Evolutionary conservation across 2,329 filamentous ascomycete species (phyloP), one percentile per base, ranked within the genome.

Genomic region (Epichloe amarillans): DNA sequence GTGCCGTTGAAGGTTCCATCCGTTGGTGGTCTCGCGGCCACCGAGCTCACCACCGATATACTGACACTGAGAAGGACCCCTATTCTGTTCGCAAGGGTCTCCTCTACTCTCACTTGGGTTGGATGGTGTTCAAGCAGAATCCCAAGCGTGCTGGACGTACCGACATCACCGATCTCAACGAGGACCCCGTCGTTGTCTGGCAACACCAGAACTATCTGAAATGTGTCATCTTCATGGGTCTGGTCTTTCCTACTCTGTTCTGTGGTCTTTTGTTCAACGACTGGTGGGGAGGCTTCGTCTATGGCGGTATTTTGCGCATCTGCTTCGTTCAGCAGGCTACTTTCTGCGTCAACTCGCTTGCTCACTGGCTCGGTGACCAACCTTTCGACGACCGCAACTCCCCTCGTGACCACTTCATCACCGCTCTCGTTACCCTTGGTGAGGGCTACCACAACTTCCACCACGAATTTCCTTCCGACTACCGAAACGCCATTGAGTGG

Each of bases 361-460:
- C 88, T 57, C 88, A 94, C 72, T 94, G 86, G 85, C 83, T 94
- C 62, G 88, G 88, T 55, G 88, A 94, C 61, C 88, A 94, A 73
- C 88, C 88, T 54, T 94, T 94, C 66, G 88, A 94, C 61, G 88
- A 94, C 77, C 85, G 87, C 69, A 91, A 94, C 80, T 89, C 85
- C 54, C 88, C 88, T 56, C 84, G 88, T 66, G 88, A 94, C 62
- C 87, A 94, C 69, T 78, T 91, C 64, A 80, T 94, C 69, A 94
- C 88, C 40, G 88, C 88, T 43, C 72, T 94, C 17, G 83, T 88
- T 59, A 94, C 88, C 42, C 83, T 94, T 21, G 88, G 88, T 46
- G 88, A 90, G 71, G 88, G 88, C 33, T 94, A 94, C 73, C 88
- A 94, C 78, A 94, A 94, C 77, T 94, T 94, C 78, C 88, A 94